These are phyloP conservation scores for Casaregolazyma suthepensis DNA, from an alignment of 1,139 yeast genomes.

Conservation along the genomic window DNA sequence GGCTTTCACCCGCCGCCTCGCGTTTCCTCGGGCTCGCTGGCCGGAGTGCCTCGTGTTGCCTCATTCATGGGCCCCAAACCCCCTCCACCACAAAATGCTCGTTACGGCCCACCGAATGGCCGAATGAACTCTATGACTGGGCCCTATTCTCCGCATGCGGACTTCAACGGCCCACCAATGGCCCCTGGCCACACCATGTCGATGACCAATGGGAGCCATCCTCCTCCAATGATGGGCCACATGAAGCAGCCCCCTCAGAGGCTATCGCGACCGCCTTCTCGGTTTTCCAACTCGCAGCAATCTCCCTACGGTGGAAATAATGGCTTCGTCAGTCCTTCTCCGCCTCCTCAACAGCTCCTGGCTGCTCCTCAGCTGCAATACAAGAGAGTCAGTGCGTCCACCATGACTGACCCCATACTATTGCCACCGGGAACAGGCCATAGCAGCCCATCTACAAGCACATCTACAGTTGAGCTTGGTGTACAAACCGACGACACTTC, in stretches of 20 bases:
- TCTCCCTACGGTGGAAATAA: neutral
- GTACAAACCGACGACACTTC: constrained; percentile 8
- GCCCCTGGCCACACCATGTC: constrained; percentile 18
- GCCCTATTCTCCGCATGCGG: constrained; percentile 12
- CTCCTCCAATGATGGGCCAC: constrained; percentile 2
- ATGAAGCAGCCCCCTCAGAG: constrained; percentile 7
- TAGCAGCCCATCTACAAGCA: constrained; percentile 3
- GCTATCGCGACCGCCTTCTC: constrained; percentile 16
- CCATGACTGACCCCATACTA: constrained; percentile 21
- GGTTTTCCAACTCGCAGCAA: constrained; percentile 13
- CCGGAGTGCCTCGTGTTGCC: constrained; percentile 6
- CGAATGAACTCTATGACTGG: constrained; percentile 12
- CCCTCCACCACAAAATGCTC: constrained; percentile 12
- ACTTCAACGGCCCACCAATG: constrained; percentile 11
- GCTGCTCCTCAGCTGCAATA: constrained; percentile 3
- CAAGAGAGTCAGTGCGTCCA: constrained; percentile 18
- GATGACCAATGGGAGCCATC: constrained; percentile 11
- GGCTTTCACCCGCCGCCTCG: constrained; percentile 11
- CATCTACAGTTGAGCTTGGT: constrained; percentile 7
- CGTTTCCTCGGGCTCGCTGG: constrained; percentile 10
- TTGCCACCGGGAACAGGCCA: neutral
- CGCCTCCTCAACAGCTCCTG: neutral
- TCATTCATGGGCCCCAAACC: constrained; percentile 5
- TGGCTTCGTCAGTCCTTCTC: neutral
- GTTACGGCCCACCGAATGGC: constrained; percentile 4